phyloP scores from a whole-genome alignment of 164 flowering plant genomes.

The Magnolia changhungtana region DNA sequence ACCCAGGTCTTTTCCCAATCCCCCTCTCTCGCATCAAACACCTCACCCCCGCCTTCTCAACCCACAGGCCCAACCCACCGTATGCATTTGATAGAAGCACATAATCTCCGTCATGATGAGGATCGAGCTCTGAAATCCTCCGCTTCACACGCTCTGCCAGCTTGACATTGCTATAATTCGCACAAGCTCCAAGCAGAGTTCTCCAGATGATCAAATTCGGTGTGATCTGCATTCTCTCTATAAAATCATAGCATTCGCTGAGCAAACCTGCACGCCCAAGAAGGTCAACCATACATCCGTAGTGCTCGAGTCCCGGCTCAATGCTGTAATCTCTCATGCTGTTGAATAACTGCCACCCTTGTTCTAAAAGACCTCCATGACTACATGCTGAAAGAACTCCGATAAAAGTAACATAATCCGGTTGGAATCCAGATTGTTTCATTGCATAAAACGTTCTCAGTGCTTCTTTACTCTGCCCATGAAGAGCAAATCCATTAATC shows the following conservation, averaged over 20 bases:
- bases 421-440: slow-evolving; percentile 29
- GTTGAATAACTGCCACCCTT: slow-evolving; percentile 39
- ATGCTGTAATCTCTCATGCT: slow-evolving; percentile 34
- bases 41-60: slow-evolving; percentile 36
- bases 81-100: slow-evolving; percentile 52
- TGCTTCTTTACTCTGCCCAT: slow-evolving; percentile 39
- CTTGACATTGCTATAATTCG: slow-evolving; percentile 26
- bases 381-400: slow-evolving; percentile 49
- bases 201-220: slow-evolving; percentile 48
- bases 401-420: slow-evolving; percentile 31
- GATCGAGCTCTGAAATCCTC: slow-evolving; percentile 33
- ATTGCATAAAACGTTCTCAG: slow-evolving; percentile 30
- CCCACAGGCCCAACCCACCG: slow-evolving; percentile 36
- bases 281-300: slow-evolving; percentile 51
- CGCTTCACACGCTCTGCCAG: slow-evolving; percentile 35
- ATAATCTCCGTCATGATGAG: slow-evolving; percentile 49
- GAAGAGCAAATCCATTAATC: slow-evolving; percentile 44
- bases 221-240: slow-evolving; percentile 31
- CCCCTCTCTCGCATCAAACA: slow-evolving; percentile 36
- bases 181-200: slow-evolving; percentile 54
- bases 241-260: slow-evolving; percentile 37
- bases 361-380: slow-evolving; percentile 45
- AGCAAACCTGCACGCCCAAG: slow-evolving; percentile 49
- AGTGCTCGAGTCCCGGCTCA: slow-evolving; percentile 41
- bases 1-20: slow-evolving; percentile 42